phyloP scores from a whole-genome alignment of 441 rosid genomes.

The Eutrema salsugineum region DNA sequence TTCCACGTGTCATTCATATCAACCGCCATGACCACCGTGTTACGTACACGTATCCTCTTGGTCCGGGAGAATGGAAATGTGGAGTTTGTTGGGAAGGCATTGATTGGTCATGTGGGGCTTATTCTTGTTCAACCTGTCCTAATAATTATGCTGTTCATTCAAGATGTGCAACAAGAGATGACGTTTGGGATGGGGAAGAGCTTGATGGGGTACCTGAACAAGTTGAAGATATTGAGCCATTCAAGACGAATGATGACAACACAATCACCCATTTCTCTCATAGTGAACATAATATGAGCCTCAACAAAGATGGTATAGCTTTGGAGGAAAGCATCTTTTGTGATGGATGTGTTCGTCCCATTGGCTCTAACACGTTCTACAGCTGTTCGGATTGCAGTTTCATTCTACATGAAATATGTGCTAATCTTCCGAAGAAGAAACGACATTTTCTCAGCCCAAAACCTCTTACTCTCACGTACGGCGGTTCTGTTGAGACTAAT shows the following conservation, averaged over 20 bases:
- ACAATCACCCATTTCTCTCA: slow-evolving; percentile 5
- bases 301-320: neutral
- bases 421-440: neutral
- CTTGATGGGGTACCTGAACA: slow-evolving; percentile 8
- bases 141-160: neutral
- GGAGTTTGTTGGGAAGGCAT: neutral
- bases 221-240: neutral
- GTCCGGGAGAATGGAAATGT: slow-evolving; percentile 6
- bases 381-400: neutral
- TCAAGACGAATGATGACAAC: neutral
- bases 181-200: neutral
- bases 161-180: neutral
- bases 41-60: neutral
- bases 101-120: slow-evolving; percentile 9
- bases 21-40: slow-evolving; percentile 1
- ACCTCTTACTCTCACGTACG: no score
- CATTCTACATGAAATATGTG: neutral
- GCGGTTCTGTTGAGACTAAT: no score
- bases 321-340: neutral
- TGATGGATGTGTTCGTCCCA: neutral
- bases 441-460: neutral
- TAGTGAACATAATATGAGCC: neutral
- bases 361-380: neutral
- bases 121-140: neutral
- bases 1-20: neutral